A percentile compares a stretch with the other conserved stretches of the same genome.
These are phyloP conservation scores for Hymenoscyphus occultus DNA, from an alignment of 2,329 filamentous ascomycete genomes.

Conservation along the genomic window DNA sequence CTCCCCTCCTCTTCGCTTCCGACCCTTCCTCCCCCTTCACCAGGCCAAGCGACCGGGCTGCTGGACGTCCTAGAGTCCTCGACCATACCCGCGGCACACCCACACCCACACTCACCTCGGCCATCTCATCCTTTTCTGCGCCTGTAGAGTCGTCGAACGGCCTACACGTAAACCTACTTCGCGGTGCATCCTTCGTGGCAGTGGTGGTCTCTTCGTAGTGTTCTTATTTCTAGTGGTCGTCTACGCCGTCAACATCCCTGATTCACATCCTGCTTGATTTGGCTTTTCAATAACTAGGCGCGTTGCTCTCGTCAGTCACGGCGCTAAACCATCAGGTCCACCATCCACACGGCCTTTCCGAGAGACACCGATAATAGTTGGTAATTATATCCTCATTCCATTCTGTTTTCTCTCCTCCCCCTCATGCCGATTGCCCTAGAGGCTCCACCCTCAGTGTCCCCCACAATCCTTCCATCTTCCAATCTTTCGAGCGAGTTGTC, in stretches of 20 bases:
- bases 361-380: slow-evolving; percentile 27
- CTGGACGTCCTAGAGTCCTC: slow-evolving; percentile 11
- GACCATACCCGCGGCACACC: slow-evolving; percentile 5
- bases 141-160: slow-evolving; percentile 19
- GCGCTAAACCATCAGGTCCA: slow-evolving; percentile 26
- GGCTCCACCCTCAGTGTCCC: slow-evolving; percentile 11
- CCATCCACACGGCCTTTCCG: slow-evolving; percentile 26
- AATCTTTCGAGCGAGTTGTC: slow-evolving; percentile 12
- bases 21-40: slow-evolving; percentile 11
- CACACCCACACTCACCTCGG: neutral
- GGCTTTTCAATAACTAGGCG: slow-evolving; percentile 20
- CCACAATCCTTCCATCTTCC: slow-evolving; percentile 11
- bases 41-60: slow-evolving; percentile 16
- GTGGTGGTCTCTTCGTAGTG: slow-evolving; percentile 18
- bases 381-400: slow-evolving; percentile 24
- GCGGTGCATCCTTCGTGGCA: slow-evolving; percentile 27
- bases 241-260: slow-evolving; percentile 14
- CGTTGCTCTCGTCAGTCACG: slow-evolving; percentile 17
- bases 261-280: slow-evolving; percentile 15
- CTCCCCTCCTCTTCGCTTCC: slow-evolving; percentile 14
- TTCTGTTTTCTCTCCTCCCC: slow-evolving; percentile 18
- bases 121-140: slow-evolving; percentile 3
- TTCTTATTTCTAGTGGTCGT: slow-evolving; percentile 12
- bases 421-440: slow-evolving; percentile 14
- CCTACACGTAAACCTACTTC: slow-evolving; percentile 16